Evolutionary conservation across 139 green algal species (phyloP).

Genomic region (Asterochloris erici): DNA sequence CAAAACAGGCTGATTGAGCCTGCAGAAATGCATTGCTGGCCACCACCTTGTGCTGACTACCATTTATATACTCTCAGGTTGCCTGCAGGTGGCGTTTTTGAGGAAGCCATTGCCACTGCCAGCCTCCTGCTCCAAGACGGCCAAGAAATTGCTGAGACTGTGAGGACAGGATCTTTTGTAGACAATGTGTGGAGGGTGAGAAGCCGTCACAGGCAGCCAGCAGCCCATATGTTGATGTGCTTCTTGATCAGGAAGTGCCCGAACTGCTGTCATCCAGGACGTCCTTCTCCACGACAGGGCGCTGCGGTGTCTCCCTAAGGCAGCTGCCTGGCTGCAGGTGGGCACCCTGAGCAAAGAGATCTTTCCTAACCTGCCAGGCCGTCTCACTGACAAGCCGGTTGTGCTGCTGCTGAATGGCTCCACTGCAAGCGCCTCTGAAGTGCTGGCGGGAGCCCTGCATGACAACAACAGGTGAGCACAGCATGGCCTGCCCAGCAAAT

Average conservation of each 20-base stretch:
- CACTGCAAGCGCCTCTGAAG: conserved; percentile 51
- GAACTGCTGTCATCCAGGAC: not conserved
- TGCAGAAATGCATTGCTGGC: too few species aligned
- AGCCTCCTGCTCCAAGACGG: conserved; percentile 33
- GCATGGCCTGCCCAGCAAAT: not conserved
- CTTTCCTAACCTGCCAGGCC: conserved; percentile 27
- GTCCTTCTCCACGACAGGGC: not conserved
- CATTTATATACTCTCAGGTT: not conserved
- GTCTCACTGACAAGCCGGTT: conserved; percentile 34
- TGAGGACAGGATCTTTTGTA: conserved; percentile 29
- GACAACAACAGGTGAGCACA: conserved; percentile 39
- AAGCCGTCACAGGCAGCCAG: not conserved
- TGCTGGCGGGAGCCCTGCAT: conserved; percentile 48
- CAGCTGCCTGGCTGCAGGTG: conserved; percentile 7
- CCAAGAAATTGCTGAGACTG: conserved; percentile 27
- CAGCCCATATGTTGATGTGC: not conserved
- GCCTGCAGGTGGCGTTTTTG: conserved; percentile 47
- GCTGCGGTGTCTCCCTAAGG: not conserved
- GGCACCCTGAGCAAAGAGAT: conserved; percentile 26
- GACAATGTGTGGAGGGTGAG: conserved; percentile 34
- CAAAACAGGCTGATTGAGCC: too few species aligned
- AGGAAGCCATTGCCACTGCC: conserved; percentile 54
- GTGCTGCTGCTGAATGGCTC: conserved; percentile 51
- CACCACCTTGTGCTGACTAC: too few species aligned
- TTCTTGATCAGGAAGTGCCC: not conserved